Base-by-base conservation (phyloP, 768 basidiomycete species). In the Naganishia antarctica region DNA sequence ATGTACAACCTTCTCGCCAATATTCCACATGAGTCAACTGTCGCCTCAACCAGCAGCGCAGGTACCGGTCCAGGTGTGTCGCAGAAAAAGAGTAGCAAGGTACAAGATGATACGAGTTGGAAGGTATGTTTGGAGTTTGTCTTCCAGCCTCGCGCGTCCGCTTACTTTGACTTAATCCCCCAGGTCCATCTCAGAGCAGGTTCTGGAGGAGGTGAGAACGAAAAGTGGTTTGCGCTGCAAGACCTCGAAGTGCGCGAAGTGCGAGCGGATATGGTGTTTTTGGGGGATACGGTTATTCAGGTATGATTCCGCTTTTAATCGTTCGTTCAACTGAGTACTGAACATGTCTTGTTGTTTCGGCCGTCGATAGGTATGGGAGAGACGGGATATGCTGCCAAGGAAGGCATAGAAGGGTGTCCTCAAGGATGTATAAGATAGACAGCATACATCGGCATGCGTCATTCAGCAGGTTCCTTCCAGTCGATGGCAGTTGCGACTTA, bases 181-280 rank as follows among this genome's bases (percentile, higher is more conserved):
- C 37, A 57, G 53, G 40, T 57, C n/a, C 78, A 79, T 65, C 64
- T 74, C 4, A 62, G 76, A 45, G 78, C 77, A 29, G 84, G 85
- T 18, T 87, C 86, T 53, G 74, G 72, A 0, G 87, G 86, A 16
- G 88, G 86, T 37, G 89, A 92, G 67, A 82, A 81, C 53, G 93
- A 97, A 78, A 90, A 88, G 74, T 98, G 96, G 96, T 88, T 90
- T 76, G 87, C 91, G 80, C 87, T 98, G 53, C 91, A 97, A 78
- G 94, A 99, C 80, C 81, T 99, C 63, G 89, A 93, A 66, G 93
- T 99, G 11, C 88, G 91, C 75, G 93, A 98, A 73, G 89, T 90
- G n/a, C 82, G 91, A 64, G 91, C 89, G 78, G 91, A 96, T 74
- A 92, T 99, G 90, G 94, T 99, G 60, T 92, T 96, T 76, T 80